Base-by-base conservation (phyloP, 305 asterid genomes). In the Rubia tinctorum region DNA sequence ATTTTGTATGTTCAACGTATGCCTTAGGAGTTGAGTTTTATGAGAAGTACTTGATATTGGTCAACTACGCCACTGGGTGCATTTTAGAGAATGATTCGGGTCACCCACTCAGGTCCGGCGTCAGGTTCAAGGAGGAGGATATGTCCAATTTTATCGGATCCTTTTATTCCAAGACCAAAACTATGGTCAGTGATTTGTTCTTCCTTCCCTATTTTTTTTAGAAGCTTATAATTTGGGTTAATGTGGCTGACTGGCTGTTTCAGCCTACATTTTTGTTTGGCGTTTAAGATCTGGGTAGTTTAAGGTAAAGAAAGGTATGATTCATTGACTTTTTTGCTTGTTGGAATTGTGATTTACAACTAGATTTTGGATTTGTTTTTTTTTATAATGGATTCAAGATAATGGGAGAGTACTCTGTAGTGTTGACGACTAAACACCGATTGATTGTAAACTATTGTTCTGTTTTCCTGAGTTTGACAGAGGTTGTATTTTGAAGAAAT, bases 101-200 rank as follows among this genome's bases (percentile, higher is more conserved):
- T 45, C 97, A 90, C n/a, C 81, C 76, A 14, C 87, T 87, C 56
- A 96, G 92, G 65, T 88, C 96, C 47, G 93, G 96, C 18, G 37
- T 88, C 55, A 96, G 96, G 11, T 92, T 90, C 76, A 90, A 88
- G 91, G 97, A 92, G 85, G 97, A 91, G 86, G 96, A 91, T 43
- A 88, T 44, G 25, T 96, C 97, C 60, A 91, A 91, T 81, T 91
- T 91, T 53, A 82, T 78, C 22, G 97, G 96, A 80, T 91, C 97
- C 27, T 88, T 86, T 68, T 91, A 91, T 80, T 92, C 97, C 81
- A 90, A 92, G 90, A 90, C 97, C 73, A 92, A 92, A 76, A 93
- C 96, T 11, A 90, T 87, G 95, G 97, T 90, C 82, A 62, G 86
- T 76, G 67, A 62, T 59, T 65, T 18, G n/a, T n/a, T n/a, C n/a